Percentiles rank a stretch among this genome's conserved stretches.
phyloP scores from a whole-genome alignment of 129 eudicot species.

The Arctium lappa region DNA sequence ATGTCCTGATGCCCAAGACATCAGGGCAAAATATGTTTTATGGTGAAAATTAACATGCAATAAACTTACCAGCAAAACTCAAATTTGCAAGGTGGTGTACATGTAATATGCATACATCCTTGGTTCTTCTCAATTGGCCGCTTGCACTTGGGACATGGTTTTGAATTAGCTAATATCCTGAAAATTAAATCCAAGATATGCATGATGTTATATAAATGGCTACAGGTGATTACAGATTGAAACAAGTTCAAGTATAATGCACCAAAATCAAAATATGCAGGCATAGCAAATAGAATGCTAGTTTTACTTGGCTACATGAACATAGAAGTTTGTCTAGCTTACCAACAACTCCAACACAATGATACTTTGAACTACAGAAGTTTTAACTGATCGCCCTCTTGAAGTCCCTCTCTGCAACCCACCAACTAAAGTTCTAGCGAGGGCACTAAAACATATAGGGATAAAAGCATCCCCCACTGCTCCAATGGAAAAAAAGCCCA shows the following conservation, averaged over 20 bases:
- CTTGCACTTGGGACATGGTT: conserved; percentile 98
- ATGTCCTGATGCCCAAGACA: background rate
- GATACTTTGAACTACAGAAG: too few species aligned
- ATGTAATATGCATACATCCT: conserved; percentile 98
- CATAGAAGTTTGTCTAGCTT: too few species aligned
- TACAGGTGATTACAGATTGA: background rate
- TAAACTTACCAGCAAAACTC: conserved; percentile 91
- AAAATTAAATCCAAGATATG: conserved; percentile 12
- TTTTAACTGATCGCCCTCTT: too few species aligned
- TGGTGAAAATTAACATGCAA: background rate
- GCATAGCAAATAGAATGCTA: background rate
- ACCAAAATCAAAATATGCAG: background rate
- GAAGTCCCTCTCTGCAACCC: too few species aligned
- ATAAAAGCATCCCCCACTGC: too few species aligned
- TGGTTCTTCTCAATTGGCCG: conserved; percentile 98
- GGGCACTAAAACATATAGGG: too few species aligned
- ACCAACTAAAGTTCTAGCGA: too few species aligned
- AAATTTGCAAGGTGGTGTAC: conserved; percentile 97
- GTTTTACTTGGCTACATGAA: background rate
- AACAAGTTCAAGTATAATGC: background rate
- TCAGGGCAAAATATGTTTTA: background rate
- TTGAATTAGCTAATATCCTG: conserved; percentile 98
- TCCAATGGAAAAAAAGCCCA: too few species aligned
- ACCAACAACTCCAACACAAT: too few species aligned
- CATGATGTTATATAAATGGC: background rate